Percentiles rank a stretch among this genome's conserved stretches.
Evolutionary conservation across 768 basidiomycete species (phyloP).

Genomic region (Kwoniella europaea): DNA sequence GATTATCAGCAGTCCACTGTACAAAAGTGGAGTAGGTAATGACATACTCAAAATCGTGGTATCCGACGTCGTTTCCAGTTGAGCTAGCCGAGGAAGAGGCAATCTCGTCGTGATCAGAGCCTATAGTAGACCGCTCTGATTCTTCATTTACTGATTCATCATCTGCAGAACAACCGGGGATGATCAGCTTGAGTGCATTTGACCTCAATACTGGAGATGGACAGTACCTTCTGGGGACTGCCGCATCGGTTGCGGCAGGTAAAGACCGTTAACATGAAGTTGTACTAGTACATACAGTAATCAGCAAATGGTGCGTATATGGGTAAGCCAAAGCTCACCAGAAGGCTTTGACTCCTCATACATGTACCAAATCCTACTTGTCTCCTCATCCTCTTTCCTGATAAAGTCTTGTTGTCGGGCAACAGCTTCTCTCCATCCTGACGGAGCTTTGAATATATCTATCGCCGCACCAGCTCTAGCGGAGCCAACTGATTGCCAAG

Average conservation of each 20-base stretch:
- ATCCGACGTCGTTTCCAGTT: slow-evolving; percentile 11
- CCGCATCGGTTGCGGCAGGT: slow-evolving; percentile 42
- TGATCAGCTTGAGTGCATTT: neutral
- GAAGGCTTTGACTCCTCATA: slow-evolving; percentile 22
- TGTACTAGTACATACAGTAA: neutral
- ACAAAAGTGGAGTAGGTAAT: neutral
- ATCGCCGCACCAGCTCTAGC: slow-evolving; percentile 65
- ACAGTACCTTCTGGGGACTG: neutral
- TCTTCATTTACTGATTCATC: neutral
- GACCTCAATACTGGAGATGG: neutral
- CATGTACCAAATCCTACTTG: slow-evolving; percentile 63
- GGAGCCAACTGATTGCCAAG: slow-evolving; percentile 72
- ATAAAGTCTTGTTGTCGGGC: slow-evolving; percentile 71
- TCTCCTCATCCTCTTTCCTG: slow-evolving; percentile 70
- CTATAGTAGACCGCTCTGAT: neutral
- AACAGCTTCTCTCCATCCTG: slow-evolving; percentile 65
- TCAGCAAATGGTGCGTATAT: slow-evolving; percentile 10
- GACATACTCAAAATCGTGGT: neutral
- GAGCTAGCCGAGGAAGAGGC: slow-evolving; percentile 10
- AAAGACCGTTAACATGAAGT: slow-evolving; percentile 36
- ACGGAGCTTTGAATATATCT: slow-evolving; percentile 73
- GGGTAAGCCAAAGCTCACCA: neutral
- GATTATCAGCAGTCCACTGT: neutral
- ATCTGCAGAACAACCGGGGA: slow-evolving; percentile 23
- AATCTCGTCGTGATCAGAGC: neutral